A percentile compares a stretch with the other conserved stretches of the same genome.
Conservation (phyloP, 495 filamentous ascomycete genomes). For the Pseudevernia furfuracea region DNA sequence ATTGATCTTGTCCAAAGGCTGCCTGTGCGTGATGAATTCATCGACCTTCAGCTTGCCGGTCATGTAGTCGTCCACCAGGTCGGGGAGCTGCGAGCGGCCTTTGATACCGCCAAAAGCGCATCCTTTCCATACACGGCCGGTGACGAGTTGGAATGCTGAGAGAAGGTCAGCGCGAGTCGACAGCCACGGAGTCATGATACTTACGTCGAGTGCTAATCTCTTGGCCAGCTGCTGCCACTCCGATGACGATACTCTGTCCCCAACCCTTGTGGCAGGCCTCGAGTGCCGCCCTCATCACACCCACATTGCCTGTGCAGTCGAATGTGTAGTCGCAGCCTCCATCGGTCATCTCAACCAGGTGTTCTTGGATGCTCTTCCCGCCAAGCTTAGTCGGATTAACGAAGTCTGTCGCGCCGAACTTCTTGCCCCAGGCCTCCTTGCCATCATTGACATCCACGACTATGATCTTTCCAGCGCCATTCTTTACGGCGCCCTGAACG, state of each 20-base stretch:
- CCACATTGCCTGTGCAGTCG: conserved; percentile 95
- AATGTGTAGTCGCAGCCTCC: conserved; percentile 98
- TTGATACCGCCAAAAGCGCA: conserved; percentile 98
- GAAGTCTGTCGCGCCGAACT: conserved; percentile 95
- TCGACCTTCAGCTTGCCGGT: conserved; percentile 90
- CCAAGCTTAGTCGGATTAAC: conserved; percentile 83
- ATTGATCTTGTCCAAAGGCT: conserved; percentile 74
- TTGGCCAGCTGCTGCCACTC: conserved; percentile 93
- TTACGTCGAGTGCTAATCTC: conserved; percentile 93
- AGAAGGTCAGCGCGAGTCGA: conserved; percentile 21
- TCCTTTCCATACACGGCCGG: conserved; percentile 94
- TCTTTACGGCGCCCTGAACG: conserved; percentile 87
- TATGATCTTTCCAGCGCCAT: conserved; percentile 83
- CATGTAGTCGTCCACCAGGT: conserved; percentile 85
- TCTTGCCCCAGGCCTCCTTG: conserved; percentile 86
- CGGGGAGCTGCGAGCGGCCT: conserved; percentile 84
- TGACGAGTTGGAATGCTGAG: conserved; percentile 95
- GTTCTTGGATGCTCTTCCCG: conserved; percentile 72
- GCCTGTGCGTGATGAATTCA: conserved; percentile 97
- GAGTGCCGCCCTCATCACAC: conserved; percentile 90
- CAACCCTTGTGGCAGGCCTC: conserved; percentile 99
- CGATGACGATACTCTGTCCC: conserved; percentile 97
- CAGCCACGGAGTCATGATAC: conserved; percentile 28
- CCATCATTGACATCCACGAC: conserved; percentile 88
- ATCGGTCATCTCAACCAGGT: conserved; percentile 97